Evolutionary conservation across 768 basidiomycete species (phyloP), one percentile per base, ranked within the genome.

Genomic region (Dacryopinax primogenitus): DNA sequence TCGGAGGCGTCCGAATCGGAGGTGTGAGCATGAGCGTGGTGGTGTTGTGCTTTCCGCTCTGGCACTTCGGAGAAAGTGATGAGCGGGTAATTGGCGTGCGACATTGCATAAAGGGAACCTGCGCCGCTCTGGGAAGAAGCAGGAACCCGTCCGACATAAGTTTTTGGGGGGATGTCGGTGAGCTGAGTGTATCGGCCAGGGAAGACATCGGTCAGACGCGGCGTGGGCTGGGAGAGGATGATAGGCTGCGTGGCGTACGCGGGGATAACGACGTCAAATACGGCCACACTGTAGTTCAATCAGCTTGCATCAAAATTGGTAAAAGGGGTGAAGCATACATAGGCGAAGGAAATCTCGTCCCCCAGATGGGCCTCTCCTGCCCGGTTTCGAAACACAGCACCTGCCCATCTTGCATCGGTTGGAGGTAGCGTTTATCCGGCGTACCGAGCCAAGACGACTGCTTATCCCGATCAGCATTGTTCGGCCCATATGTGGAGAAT

Each of bases 401-500:
- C 68, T 86, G 83, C 32, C 92, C 92, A 34, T 84, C 86, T 9
- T 90, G 85, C 1, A 89, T 78, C 30, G 87, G 82, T 70, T 93
- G 90, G 45, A 92, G 82, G 74, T 95, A 95, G 30, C 79, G 76
- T 66, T 86, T 82, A 73, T 96, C 92, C 37, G 85, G 84, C 1
- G 90, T 87, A 36, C 81, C 84, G 6, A 80, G 81, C 77, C 95
- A 97, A 11, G 82, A 73, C 3, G 83, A 76, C 71, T 95, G 93
- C 13, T 86, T 71, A 7, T 81, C 76, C 68, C 82, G 83, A 72
- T 94, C 90, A 74, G 87, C 85, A 71, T 88, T 92, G 73, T 94
- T 94, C 3, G 95, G 92, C 0, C 92, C 91, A 74, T 97, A 97
- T 0, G 86, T 84, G 0, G 94, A 95, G 75, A 93, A 96, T 0